Conservation (phyloP, 805 yeast species). For the Blastobotrys muscicola region DNA sequence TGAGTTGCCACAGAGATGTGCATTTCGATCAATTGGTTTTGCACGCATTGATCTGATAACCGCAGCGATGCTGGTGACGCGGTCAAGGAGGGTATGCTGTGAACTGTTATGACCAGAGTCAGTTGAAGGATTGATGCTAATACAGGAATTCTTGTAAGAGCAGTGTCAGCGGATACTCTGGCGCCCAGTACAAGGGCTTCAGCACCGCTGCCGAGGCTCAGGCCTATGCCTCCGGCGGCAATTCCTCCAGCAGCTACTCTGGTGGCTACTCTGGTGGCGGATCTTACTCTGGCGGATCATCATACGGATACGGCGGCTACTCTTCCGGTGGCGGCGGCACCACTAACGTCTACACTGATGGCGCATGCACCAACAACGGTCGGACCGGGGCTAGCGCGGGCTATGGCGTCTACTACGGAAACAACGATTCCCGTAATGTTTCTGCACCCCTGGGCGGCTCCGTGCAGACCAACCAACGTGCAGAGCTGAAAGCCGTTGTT, state of each 20-base stretch:
- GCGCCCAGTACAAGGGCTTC: constrained; percentile 53
- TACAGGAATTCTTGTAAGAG: constrained; percentile 23
- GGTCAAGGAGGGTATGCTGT: too few species aligned
- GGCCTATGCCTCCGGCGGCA: constrained; percentile 27
- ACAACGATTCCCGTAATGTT: constrained; percentile 42
- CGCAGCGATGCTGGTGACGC: too few species aligned
- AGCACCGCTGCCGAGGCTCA: constrained; percentile 39
- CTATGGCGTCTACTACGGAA: constrained; percentile 66
- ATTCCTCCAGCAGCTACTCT: background rate
- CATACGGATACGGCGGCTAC: background rate
- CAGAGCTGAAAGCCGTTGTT: constrained; percentile 63
- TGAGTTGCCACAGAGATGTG: too few species aligned
- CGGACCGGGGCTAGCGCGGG: constrained; percentile 42
- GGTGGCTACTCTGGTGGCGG: constrained; percentile 3
- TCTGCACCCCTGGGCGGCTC: constrained; percentile 41
- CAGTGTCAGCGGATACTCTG: constrained; percentile 46
- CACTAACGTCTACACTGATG: constrained; percentile 57
- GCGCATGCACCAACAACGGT: constrained; percentile 62
- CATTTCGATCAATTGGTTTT: too few species aligned
- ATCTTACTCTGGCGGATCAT: background rate
- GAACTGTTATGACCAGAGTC: too few species aligned
- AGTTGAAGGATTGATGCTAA: too few species aligned
- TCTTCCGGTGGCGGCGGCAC: background rate
- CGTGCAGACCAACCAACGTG: constrained; percentile 66
- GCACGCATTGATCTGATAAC: too few species aligned